Conservation (phyloP, 352 stramenopile genomes). For the Phytophthora ramorum region DNA sequence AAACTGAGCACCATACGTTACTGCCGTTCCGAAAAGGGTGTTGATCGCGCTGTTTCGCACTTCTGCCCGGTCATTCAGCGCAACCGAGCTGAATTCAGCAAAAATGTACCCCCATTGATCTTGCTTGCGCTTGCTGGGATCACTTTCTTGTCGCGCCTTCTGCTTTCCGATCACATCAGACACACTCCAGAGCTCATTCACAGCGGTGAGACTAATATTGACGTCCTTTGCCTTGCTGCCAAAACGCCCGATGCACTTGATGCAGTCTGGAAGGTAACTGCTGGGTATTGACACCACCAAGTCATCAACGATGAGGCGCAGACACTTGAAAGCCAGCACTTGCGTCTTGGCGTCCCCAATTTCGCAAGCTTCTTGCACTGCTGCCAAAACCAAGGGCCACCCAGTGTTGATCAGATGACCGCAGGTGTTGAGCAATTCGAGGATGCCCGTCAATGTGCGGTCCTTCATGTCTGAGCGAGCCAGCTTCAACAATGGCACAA, state of each 20-base stretch:
- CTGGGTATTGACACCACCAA: conserved; percentile 91
- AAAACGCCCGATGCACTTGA: conserved; percentile 96
- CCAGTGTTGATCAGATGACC: conserved; percentile 75
- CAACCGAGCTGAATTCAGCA: conserved; percentile 85
- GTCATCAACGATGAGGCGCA: conserved; percentile 97
- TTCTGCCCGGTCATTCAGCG: conserved; percentile 93
- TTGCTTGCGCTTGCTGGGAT: conserved; percentile 32
- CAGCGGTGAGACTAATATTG: conserved; percentile 97
- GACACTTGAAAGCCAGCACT: conserved; percentile 93
- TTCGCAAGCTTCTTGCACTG: conserved; percentile 72
- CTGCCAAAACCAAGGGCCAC: conserved; percentile 74
- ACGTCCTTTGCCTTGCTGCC: conserved; percentile 94
- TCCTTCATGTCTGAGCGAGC: conserved; percentile 85
- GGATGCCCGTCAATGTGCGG: conserved; percentile 62
- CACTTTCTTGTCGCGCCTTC: conserved; percentile 25
- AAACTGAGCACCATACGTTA: conserved; percentile 94
- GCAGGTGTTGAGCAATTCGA: conserved; percentile 82
- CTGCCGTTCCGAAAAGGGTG: conserved; percentile 96
- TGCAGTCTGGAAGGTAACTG: conserved; percentile 71
- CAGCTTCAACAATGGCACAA: conserved; percentile 61
- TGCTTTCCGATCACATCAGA: conserved; percentile 86
- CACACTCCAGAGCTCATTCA: conserved; percentile 97
- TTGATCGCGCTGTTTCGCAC: conserved; percentile 98
- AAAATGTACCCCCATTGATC: conserved; percentile 77
- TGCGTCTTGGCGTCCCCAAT: conserved; percentile 81